Base-by-base conservation (phyloP, 176 grass and related monocot species). In the Secale cereale region DNA sequence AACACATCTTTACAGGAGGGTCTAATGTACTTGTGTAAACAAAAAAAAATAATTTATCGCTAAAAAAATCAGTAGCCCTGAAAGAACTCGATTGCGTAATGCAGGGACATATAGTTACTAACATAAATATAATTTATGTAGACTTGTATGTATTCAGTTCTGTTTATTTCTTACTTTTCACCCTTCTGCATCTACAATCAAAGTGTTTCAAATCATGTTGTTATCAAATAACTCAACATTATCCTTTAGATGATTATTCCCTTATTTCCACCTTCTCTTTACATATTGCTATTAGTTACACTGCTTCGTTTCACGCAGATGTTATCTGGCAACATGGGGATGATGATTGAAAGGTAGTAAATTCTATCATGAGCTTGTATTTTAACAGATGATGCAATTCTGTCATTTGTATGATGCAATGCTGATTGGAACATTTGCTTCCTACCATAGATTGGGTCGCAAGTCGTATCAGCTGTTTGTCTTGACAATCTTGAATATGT, bases 291-390 rank as follows among this genome's bases (percentile, higher is more conserved):
- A 7, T 65, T 48, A 85, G 52, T 88, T n/a, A 88, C 72, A 85
- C 35, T 60, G 17, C 2, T 85, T 78, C 46, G 59, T 88, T 91
- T 88, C 28, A 65, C 62, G 48, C 86, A 91, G 90, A 85, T 91
- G 60, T 64, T 91, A 72, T 91, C 82, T 73, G 56, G 22, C 28
- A 88, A 88, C 82, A 73, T 82, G 48, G 86, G 80, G 85, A 67
- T 85, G 78, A 88, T 78, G 73, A 12, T 88, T n/a, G 73, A 88
- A 82, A 91, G 86, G 90, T 91, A 85, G 26, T 26, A 27, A 57
- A 86, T 82, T 73, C 54, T 78, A 65, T 32, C 43, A 78, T 61
- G 35, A 46, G 27, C 39, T 78, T 86, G 50, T 77, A 81, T 77
- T 17, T 76, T 26, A 61, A 74, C 4, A 75, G 66, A 73, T 20